Conservation (phyloP, 495 filamentous ascomycete genomes). For the Penicillium subrubescens region DNA sequence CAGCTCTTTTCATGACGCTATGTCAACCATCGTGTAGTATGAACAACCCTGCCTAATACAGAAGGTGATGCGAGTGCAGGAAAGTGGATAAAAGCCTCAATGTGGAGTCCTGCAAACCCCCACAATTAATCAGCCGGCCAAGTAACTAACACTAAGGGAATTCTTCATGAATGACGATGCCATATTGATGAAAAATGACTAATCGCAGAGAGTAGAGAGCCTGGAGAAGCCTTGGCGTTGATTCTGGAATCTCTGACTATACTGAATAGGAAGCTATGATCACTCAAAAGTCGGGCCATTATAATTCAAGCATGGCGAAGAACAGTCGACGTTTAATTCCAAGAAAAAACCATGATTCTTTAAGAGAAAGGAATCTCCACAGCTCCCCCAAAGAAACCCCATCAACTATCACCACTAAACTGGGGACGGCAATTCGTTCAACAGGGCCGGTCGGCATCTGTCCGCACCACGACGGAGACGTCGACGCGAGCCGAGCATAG, state of each 20-base stretch:
- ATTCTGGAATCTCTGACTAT: no score
- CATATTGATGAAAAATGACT: neutral
- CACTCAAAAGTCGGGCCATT: no score
- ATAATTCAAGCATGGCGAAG: no score
- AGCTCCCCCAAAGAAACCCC: neutral
- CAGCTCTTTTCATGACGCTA: neutral
- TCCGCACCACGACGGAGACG: slow-evolving; percentile 5
- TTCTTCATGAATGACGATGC: neutral
- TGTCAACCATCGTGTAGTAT: neutral
- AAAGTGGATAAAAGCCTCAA: neutral
- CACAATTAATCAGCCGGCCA: neutral
- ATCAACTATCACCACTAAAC: neutral
- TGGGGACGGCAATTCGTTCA: slow-evolving; percentile 15
- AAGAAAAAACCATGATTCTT: no score
- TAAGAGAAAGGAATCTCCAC: no score
- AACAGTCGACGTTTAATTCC: no score
- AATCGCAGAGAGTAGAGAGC: no score
- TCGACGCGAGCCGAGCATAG: slow-evolving; percentile 24
- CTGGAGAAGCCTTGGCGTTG: no score
- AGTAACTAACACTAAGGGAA: no score
- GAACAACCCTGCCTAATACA: neutral
- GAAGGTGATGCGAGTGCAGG: slow-evolving; percentile 17
- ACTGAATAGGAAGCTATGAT: no score
- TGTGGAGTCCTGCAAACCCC: neutral
- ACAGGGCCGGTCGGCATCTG: slow-evolving; percentile 10